Conservation (phyloP, 1,284 basidiomycete genomes). For the Mixia osmundae region DNA sequence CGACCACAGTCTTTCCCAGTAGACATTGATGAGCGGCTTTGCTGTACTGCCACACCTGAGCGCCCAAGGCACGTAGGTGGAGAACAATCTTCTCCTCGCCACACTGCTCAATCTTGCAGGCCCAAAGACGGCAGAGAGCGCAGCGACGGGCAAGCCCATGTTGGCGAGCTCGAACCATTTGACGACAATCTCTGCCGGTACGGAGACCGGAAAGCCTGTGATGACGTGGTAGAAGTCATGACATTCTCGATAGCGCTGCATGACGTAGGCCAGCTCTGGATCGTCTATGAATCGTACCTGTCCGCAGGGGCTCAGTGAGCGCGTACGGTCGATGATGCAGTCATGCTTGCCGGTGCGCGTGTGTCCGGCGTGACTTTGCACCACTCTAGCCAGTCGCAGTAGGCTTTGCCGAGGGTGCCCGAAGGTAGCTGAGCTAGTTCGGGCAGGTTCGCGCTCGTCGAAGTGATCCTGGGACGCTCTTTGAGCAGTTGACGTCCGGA, state of each 20-base stretch:
- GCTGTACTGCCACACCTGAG: slow-evolving; percentile 42
- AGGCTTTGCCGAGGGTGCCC: slow-evolving; percentile 66
- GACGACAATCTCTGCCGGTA: slow-evolving; percentile 80
- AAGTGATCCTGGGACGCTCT: slow-evolving; percentile 59
- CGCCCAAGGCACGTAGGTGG: slow-evolving; percentile 77
- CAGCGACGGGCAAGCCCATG: slow-evolving; percentile 70
- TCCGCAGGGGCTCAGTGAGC: background rate
- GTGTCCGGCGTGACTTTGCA: slow-evolving; percentile 91
- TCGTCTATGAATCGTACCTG: slow-evolving; percentile 86
- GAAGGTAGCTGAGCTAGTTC: slow-evolving; percentile 39
- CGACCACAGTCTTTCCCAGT: slow-evolving; percentile 90
- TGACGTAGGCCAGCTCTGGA: slow-evolving; percentile 80
- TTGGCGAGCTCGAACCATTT: slow-evolving; percentile 92
- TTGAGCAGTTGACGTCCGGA: slow-evolving; percentile 30
- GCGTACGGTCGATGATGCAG: background rate
- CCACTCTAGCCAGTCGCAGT: slow-evolving; percentile 70
- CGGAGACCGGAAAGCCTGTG: slow-evolving; percentile 61
- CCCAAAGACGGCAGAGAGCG: slow-evolving; percentile 51
- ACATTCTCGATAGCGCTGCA: slow-evolving; percentile 93
- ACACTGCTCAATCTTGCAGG: slow-evolving; percentile 30
- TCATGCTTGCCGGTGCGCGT: slow-evolving; percentile 46
- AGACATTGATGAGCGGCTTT: slow-evolving; percentile 60
- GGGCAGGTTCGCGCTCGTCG: slow-evolving; percentile 48
- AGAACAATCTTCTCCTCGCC: slow-evolving; percentile 32
- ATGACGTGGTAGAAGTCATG: slow-evolving; percentile 92